A percentile compares a stretch with the other conserved stretches of the same genome.
Conservation (phyloP, 768 basidiomycete genomes). For the Cyclocybe cylindracea region DNA sequence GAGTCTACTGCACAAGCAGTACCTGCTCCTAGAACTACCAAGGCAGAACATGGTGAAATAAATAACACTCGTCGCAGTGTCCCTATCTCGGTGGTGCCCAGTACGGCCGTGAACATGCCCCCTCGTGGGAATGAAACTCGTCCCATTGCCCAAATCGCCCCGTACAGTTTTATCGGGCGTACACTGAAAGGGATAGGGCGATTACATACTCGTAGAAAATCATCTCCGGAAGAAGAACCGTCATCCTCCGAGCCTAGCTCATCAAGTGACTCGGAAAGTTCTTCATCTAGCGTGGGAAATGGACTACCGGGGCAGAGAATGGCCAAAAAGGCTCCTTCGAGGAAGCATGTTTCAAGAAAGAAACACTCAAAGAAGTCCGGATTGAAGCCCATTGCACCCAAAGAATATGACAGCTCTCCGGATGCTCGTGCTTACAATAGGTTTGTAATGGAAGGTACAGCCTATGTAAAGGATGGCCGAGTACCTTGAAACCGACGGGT, state of each 20-base stretch:
- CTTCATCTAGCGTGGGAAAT: background rate
- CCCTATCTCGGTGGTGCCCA: background rate
- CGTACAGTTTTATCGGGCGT: conserved; percentile 3
- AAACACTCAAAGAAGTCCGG: background rate
- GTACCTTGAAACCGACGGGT: conserved; percentile 7
- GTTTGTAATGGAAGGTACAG: conserved; percentile 16
- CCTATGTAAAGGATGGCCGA: conserved; percentile 17
- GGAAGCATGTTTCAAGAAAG: background rate
- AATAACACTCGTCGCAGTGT: background rate
- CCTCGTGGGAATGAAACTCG: background rate
- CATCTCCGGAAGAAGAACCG: background rate
- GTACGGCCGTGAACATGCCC: background rate
- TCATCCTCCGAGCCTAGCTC: conserved; percentile 4
- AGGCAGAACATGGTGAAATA: too few relatives aligned
- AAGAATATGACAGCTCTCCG: conserved; percentile 19
- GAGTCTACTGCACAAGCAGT: too few relatives aligned
- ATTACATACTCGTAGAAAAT: background rate
- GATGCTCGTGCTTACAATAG: too few relatives aligned
- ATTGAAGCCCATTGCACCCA: conserved; percentile 15
- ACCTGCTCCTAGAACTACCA: too few relatives aligned
- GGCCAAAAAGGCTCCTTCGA: background rate
- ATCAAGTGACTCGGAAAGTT: background rate
- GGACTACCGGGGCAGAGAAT: background rate
- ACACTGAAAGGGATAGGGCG: conserved; percentile 1
- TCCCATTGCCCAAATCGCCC: conserved; percentile 6